Base-by-base conservation (phyloP, 495 filamentous ascomycete species). In the Penicillium cosmopolitanum region DNA sequence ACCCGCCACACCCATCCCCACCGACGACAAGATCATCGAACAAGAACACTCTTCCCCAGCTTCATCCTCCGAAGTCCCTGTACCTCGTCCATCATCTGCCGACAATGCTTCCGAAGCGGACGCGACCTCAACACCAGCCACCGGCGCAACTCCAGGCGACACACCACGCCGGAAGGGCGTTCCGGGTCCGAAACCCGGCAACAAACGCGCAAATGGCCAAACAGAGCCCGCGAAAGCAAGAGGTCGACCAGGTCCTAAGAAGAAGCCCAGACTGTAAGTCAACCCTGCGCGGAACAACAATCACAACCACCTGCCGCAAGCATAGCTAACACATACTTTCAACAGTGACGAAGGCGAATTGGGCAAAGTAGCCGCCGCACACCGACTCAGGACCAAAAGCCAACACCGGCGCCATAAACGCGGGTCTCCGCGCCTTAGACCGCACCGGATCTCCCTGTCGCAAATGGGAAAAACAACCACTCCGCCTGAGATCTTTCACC, bases 321-420 rank as follows among this genome's bases (percentile, higher is more conserved):
- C 3, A 21, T 50, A 36, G 52, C 67, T 73, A 65, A 71, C 50
- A 40, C 19, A 1, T 21, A 21, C 15, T 36, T 16, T 51, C 42
- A 36, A 65, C 58, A 88, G 84, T 64, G 87, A 89, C 8, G 87
- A 89, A 56, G 84, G 85, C 60, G 87, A 88, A 51, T 73, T 77
- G 50, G 60, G 77, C 25, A 81, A 78, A 56, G 60, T 70, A 25
- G 52, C 66, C 46, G 60, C 81, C 18, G 71, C 82, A 43, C 90
- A 91, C 67, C 96, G 95, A 71, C 89, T 98, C n/a, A 19, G 94
- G 94, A 11, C 95, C 95, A 51, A 98, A 98, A 77, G 94, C 95
- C 44, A 98, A 98, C 74, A 91, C 95, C 66, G 95, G 95, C 56
- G 94, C 94, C 56, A 98, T 98, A 80, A 98, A 98, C 69, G 95